Evolutionary conservation across 2,329 filamentous ascomycete genomes (phyloP).

Genomic region (Coniella vitis): DNA sequence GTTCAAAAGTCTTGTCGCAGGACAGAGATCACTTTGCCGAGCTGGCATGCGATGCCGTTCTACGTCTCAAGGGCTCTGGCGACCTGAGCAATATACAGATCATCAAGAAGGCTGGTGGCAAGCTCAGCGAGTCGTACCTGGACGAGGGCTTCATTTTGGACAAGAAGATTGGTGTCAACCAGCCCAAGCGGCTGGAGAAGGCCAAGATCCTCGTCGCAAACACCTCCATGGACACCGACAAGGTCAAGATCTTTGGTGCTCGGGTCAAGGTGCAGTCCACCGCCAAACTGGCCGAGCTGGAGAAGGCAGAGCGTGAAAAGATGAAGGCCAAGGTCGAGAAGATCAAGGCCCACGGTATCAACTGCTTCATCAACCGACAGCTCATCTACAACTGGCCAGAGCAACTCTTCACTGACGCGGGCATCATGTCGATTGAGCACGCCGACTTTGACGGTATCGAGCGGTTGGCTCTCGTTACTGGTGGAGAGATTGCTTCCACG

Average conservation of each 20-base stretch:
- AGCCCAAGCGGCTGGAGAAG: conserved; percentile 94
- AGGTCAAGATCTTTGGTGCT: conserved; percentile 99
- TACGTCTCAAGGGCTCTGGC: conserved; percentile 81
- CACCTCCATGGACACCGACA: conserved; percentile 99
- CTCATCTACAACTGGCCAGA: conserved; percentile 99
- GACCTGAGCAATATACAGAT: conserved; percentile 98
- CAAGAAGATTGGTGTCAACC: conserved; percentile 98
- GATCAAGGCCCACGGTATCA: conserved; percentile 98
- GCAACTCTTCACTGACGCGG: conserved; percentile 94
- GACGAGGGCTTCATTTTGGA: conserved; percentile 98
- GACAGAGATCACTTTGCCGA: conserved; percentile 87
- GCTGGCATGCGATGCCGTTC: conserved; percentile 83
- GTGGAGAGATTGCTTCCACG: conserved; percentile 93
- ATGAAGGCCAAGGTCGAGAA: conserved; percentile 99
- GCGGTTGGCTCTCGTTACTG: conserved; percentile 86
- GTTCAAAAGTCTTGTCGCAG: conserved; percentile 93
- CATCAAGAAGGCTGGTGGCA: conserved; percentile 98
- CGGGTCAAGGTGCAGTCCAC: conserved; percentile 95
- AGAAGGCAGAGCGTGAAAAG: conserved; percentile 97
- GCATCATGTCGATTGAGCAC: conserved; percentile 97
- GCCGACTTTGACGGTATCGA: conserved; percentile 98
- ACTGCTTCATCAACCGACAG: conserved; percentile 99
- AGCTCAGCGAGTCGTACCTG: conserved; percentile 94
- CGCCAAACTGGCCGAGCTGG: conserved; percentile 93
- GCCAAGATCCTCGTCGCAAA: conserved; percentile 98